Base-by-base conservation (phyloP, 1,284 basidiomycete species). In the Microbotryum intermedium region DNA sequence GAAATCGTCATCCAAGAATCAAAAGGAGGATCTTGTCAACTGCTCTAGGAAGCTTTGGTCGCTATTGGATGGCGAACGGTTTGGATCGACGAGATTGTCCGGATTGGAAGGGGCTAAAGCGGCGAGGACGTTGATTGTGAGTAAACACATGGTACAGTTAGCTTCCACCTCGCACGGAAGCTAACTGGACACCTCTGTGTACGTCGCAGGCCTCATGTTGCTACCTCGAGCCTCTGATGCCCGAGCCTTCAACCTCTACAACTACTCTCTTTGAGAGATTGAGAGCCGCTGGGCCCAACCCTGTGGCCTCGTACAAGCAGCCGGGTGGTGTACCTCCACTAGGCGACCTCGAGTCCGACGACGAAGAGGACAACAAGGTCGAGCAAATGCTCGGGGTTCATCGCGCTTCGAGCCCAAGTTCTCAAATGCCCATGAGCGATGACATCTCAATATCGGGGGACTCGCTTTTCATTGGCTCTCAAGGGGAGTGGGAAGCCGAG, bases 11-110 rank as follows among this genome's bases (percentile, higher is more conserved):
- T 60, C 58, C 1, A 25, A n/a, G 16, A 3, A 4, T 5, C 58
- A 66, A n/a, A 66, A 66, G 53, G 53, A 62, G 26, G 58, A 58
- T 7, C 47, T 66, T 4, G n/a, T 60, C 10, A 25, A 45, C 11
- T 47, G 62, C 16, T 45, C 60, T 4, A 50, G 29, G 45, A 7
- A 26, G 5, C 62, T 66, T 52, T 62, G 61, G 60, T 28, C 39
- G 28, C 42, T 60, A 42, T 6, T 53, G 20, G 50, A 29, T 0
- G 13, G n/a, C 9, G 18, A 11, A 6, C 2, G 45, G 48, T 42
- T 21, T 44, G 26, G 28, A 42, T 34, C 53, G 49, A 16, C 54
- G 21, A 42, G 47, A 8, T 28, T 62, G n/a, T 16, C 34, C 18
- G 64, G 64, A 2, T 23, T 30, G 21, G 46, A 50, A 1, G 64